Evolutionary conservation across 352 stramenopile species (phyloP), one percentile per base, ranked within the genome.

Genomic region (Phytophthora megakarya): DNA sequence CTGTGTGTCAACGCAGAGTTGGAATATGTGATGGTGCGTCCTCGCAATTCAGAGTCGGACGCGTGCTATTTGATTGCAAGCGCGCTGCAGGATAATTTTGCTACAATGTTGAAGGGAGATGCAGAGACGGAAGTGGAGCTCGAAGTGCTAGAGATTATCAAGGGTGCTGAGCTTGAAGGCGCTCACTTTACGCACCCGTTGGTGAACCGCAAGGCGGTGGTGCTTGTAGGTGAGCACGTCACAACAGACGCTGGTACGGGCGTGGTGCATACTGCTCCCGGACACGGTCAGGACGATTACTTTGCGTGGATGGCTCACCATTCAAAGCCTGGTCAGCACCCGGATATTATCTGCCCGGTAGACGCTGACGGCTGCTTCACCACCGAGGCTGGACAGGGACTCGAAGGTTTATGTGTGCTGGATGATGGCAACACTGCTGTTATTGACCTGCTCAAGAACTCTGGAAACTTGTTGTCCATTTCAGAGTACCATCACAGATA

Each of bases 261-360:
- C 26, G 72, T 99, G n/a, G 98, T 99, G 19, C 98, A 99, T 78
- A 99, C 97, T 10, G 97, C 97, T 2, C 97, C 98, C 9, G 97
- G 95, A 9, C 97, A 99, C 76, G 98, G 98, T 59, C 92, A 98
- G 61, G 98, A 99, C 55, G 97, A 99, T 72, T 96, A 93, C 62
- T 82, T 88, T 48, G 85, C 70, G 1, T 95, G 84, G 84, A 85
- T 90, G 67, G 69, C 60, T 19, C 75, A 90, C 49, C 74, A 90
- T 66, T 64, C 69, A 39, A 62, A 38, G 15, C 59, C 57, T 61
- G 54, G 65, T 13, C 54, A 76, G n/a, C 61, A 75, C 38, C 60
- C 70, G 21, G 56, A 67, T 33, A 90, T 94, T 43, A 42, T 78
- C 22, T 95, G 86, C 38, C 81, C 85, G 0, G 85, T 95, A 2